Percentiles rank a stretch among this genome's conserved stretches.
phyloP scores from a whole-genome alignment of 192 early-diverging fungal genomes.

The Allomyces arbusculus region DNA sequence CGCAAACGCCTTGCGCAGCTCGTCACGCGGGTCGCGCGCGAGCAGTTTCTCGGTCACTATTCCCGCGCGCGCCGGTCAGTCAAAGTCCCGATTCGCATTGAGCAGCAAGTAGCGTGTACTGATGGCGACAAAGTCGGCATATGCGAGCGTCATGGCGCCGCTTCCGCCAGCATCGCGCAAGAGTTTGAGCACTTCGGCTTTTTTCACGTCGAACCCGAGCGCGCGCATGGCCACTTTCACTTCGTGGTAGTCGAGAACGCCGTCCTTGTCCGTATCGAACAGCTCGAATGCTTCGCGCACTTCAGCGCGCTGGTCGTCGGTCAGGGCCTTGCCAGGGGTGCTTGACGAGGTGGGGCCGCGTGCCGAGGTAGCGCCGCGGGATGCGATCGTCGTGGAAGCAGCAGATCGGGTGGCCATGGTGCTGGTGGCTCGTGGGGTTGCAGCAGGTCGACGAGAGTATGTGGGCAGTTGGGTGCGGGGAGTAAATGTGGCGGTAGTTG shows the following conservation, averaged over 20 bases:
- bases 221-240: slow-evolving; percentile 67
- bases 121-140: slow-evolving; percentile 46
- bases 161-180: slow-evolving; percentile 36
- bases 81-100: slow-evolving; percentile 1
- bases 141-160: slow-evolving; percentile 29
- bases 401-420: too few relatives aligned
- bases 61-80: slow-evolving; percentile 1
- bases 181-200: slow-evolving; percentile 54
- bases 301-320: slow-evolving; percentile 48
- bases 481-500: too few relatives aligned
- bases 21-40: slow-evolving; percentile 55
- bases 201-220: slow-evolving; percentile 66
- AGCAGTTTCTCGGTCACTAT: slow-evolving; percentile 40
- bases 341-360: too few relatives aligned
- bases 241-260: slow-evolving; percentile 57
- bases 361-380: too few relatives aligned
- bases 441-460: too few relatives aligned
- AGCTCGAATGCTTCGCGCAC: slow-evolving; percentile 37
- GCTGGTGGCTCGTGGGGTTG: too few relatives aligned
- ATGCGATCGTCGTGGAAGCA: too few relatives aligned
- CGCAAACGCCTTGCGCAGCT: slow-evolving; percentile 61
- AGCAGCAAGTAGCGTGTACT: slow-evolving; percentile 28
- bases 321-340: slow-evolving; percentile 9
- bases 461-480: too few relatives aligned
- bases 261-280: slow-evolving; percentile 48